phyloP scores from a whole-genome alignment of 75 land plant genomes.

The Cryptomeria japonica region DNA sequence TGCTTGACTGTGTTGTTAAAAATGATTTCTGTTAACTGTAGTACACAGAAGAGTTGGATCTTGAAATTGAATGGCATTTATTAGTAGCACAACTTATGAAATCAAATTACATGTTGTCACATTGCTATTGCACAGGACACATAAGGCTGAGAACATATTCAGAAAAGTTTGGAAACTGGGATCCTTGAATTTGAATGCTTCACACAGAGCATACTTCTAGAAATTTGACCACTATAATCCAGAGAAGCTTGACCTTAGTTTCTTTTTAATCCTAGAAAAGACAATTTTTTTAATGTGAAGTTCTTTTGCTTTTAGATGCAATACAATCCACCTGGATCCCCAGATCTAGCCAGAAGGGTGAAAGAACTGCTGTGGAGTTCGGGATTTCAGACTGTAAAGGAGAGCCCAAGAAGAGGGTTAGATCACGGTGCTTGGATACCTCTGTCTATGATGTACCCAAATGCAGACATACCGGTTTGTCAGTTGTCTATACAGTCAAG shows the following conservation, averaged over 20 bases:
- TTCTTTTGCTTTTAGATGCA: constrained; percentile 44
- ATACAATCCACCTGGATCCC: constrained; percentile 88
- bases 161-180: not conserved
- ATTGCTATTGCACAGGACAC: not conserved
- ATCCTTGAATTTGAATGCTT: not conserved
- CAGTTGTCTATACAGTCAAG: constrained; percentile 79
- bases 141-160: not conserved
- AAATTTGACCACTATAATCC: not conserved
- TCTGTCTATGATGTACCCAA: constrained; percentile 80
- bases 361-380: constrained; percentile 58
- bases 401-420: constrained; percentile 37
- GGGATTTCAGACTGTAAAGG: constrained; percentile 50
- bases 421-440: constrained; percentile 56
- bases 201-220: not conserved
- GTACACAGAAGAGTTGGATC: not conserved
- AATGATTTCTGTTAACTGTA: not conserved
- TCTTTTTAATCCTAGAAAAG: not conserved
- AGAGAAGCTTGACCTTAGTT: not conserved
- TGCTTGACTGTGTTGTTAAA: not conserved
- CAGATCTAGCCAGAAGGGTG: constrained; percentile 66
- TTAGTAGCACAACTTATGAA: not conserved
- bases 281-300: not conserved
- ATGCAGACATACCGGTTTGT: constrained; percentile 81
- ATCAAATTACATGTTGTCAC: not conserved
- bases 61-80: not conserved